Evolutionary conservation across 169 alveolate genomes (phyloP).

Genomic region (Toxoplasma gondii): DNA sequence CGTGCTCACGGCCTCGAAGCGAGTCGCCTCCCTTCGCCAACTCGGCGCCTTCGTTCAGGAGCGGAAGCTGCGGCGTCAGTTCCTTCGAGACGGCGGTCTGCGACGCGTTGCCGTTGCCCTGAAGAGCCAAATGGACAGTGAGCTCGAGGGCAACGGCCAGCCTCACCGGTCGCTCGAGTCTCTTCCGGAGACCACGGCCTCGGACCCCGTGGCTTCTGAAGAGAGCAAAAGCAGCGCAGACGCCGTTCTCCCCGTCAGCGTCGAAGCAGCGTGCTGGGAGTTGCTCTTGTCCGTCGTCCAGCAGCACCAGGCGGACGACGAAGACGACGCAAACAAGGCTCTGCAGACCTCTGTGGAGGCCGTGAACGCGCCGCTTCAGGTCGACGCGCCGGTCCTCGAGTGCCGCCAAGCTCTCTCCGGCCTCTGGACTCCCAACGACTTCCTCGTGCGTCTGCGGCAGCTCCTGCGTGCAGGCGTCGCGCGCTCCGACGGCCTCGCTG

Average conservation of each 20-base stretch:
- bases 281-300: conserved; percentile 47
- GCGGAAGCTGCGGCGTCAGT: neutral
- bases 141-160: neutral
- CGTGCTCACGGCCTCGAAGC: neutral
- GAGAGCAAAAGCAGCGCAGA: neutral
- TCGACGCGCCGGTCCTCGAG: neutral
- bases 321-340: neutral
- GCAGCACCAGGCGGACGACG: neutral
- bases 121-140: neutral
- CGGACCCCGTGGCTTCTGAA: neutral
- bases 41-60: conserved; percentile 27
- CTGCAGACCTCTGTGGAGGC: neutral
- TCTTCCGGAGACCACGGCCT: neutral
- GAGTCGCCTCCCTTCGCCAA: neutral
- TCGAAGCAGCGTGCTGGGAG: conserved; percentile 65
- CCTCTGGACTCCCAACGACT: neutral
- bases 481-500: neutral
- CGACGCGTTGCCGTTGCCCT: neutral
- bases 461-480: conserved; percentile 29
- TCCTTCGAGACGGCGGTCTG: neutral
- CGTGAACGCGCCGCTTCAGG: neutral
- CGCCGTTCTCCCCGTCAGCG: neutral
- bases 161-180: too few relatives aligned
- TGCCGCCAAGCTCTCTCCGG: conserved; percentile 25
- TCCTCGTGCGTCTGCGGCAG: conserved; percentile 29